phyloP scores from a whole-genome alignment of 2,329 filamentous ascomycete genomes.

The Penicillium sp. region DNA sequence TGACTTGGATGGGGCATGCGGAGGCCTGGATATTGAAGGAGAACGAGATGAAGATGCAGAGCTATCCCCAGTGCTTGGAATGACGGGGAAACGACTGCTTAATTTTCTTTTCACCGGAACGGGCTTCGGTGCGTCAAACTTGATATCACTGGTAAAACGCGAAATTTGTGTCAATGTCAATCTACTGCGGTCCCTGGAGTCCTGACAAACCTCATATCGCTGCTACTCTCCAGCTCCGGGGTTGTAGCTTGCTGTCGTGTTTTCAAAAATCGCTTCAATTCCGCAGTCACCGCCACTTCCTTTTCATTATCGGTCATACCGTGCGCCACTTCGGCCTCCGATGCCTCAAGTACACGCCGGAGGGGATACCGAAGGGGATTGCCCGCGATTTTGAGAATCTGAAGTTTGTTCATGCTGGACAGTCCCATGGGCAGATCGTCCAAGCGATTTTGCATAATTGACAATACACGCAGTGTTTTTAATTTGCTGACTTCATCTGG shows the following conservation, averaged over 20 bases:
- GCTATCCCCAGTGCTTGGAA: conserved; percentile 47
- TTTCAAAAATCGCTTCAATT: conserved; percentile 54
- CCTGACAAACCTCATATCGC: conserved; percentile 37
- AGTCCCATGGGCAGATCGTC: conserved; percentile 76
- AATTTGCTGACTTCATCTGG: conserved; percentile 75
- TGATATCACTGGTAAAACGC: conserved; percentile 56
- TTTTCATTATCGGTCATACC: conserved; percentile 54
- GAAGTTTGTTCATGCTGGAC: conserved; percentile 82
- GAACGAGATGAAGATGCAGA: conserved; percentile 63
- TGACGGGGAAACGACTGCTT: conserved; percentile 55
- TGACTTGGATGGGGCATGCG: conserved; percentile 72
- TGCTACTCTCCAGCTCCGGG: conserved; percentile 42
- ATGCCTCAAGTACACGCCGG: conserved; percentile 59
- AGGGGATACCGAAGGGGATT: conserved; percentile 81
- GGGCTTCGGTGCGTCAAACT: conserved; percentile 69
- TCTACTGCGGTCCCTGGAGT: background rate
- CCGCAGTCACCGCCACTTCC: conserved; percentile 54
- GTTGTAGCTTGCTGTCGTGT: conserved; percentile 38
- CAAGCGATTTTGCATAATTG: conserved; percentile 80
- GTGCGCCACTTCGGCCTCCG: conserved; percentile 58
- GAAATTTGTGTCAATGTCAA: conserved; percentile 16
- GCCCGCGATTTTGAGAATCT: conserved; percentile 82
- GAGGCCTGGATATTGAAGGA: conserved; percentile 59
- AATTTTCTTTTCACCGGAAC: conserved; percentile 46
- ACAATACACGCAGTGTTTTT: conserved; percentile 80